Evolutionary conservation across 495 filamentous ascomycete species (phyloP), one percentile per base, ranked within the genome.

Genomic region (Physcia stellaris): DNA sequence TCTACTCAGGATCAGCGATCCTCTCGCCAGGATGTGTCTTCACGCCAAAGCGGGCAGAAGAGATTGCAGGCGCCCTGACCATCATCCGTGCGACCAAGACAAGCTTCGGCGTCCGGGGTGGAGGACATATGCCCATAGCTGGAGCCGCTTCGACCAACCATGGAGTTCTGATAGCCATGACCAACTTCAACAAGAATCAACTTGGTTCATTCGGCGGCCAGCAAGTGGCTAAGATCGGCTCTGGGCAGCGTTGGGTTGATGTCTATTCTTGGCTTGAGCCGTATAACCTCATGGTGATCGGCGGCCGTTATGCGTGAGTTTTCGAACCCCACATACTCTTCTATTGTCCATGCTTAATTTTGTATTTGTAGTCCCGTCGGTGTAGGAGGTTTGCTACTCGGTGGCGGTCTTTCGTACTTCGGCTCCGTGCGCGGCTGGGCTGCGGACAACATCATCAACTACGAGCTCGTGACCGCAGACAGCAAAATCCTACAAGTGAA

Each of bases 391-490:
- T 11, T 9, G 5, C 22, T 54, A 13, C 13, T 28, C 9, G 26
- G 26, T 28, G 59, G 60, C 26, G 61, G 59, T 6, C 49, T 58
- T 33, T 59, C 63, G 6, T 70, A 62, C 50, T 57, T 61, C 40
- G 52, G 57, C 6, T 52, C 57, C 0, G 40, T 51, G 6, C 48
- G 58, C 40, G 68, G 68, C 0, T 63, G 61, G 35, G 66, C 55
- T 24, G 67, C 60, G 28, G 66, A 70, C 33, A 61, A 60, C 15
- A 57, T 73, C 27, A 49, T 56, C 15, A 67, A 62, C 30, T 69
- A 48, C 42, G 60, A 72, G 43, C 59, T 73, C n/a, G 68, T 76
- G 4, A 55, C 76, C 4, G 68, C 62, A n/a, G n/a, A n/a, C n/a
- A n/a, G n/a, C 6, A 26, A 46, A 18, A 51, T 61, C 26, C 44